Percentiles rank a stretch among this genome's conserved stretches.
Conservation (phyloP, 768 basidiomycete species). For the Rubroboletus pulcherrimus region DNA sequence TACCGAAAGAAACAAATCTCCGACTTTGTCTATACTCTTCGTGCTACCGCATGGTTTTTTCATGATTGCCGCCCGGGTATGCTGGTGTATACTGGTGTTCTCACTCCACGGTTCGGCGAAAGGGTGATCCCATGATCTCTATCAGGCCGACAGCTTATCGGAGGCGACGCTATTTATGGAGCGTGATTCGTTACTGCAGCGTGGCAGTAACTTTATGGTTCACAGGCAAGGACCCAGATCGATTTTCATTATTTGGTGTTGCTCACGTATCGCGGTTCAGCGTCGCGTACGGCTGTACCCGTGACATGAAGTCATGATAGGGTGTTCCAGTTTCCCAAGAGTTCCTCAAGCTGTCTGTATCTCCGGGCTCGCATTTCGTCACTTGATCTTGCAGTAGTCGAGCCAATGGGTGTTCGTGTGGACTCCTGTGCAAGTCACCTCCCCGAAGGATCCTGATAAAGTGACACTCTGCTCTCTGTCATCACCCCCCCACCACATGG, state of each 20-base stretch:
- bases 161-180: neutral
- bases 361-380: neutral
- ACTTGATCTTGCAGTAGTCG: neutral
- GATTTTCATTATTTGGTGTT: neutral
- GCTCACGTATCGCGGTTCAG: neutral
- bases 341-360: neutral
- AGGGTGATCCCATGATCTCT: neutral
- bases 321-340: neutral
- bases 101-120: neutral
- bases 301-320: constrained; percentile 1
- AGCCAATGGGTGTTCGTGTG: neutral
- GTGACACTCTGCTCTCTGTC: neutral
- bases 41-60: constrained; percentile 1
- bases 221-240: neutral
- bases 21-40: neutral
- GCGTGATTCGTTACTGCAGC: neutral
- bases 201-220: neutral
- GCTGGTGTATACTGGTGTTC: neutral
- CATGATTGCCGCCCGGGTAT: neutral
- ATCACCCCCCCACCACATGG: constrained; percentile 6
- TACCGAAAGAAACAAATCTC: neutral
- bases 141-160: neutral
- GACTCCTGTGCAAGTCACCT: neutral
- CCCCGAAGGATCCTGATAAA: neutral
- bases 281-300: neutral